Conservation (phyloP, 306 rosid genomes). For the Cucumis sativus region Cucumber_9930_V3 NC_026658.2:24497001-24497500, state of each 20-base stretch:
- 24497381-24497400: background rate
- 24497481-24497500: background rate
- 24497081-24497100: slow-evolving; percentile 97
- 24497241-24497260: slow-evolving; percentile 1
- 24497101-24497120: slow-evolving; percentile 96
- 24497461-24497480: background rate
- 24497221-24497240: slow-evolving; percentile 22
- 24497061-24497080: slow-evolving; percentile 78
- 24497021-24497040: background rate
- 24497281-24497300: background rate
- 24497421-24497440: background rate
- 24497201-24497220: slow-evolving; percentile 95
- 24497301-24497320: background rate
- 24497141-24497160: slow-evolving; percentile 72
- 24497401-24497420: background rate
- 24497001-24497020: slow-evolving; percentile 21
- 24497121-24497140: slow-evolving; percentile 82
- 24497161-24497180: slow-evolving; percentile 86
- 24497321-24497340: background rate
- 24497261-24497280: background rate
- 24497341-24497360: background rate
- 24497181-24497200: slow-evolving; percentile 97
- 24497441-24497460: background rate
- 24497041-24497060: background rate
- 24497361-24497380: background rate